Evolutionary conservation across 2,329 filamentous ascomycete genomes (phyloP).

Genomic region (Byssochlamys sp.): DNA sequence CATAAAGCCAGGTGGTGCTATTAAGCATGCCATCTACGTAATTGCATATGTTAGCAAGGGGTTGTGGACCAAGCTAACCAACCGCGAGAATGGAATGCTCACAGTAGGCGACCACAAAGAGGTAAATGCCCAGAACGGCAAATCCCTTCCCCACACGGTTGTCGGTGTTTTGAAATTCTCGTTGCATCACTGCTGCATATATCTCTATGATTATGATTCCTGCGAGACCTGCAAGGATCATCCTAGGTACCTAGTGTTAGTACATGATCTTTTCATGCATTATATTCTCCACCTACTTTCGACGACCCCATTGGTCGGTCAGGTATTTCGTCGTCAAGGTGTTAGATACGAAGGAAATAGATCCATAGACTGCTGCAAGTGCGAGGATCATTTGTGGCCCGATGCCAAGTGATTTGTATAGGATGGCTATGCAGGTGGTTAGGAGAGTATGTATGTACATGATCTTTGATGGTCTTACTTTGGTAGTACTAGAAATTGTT

Average conservation of each 20-base stretch:
- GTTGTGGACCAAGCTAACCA: neutral
- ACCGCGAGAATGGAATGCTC: conserved; percentile 11
- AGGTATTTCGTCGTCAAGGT: conserved; percentile 44
- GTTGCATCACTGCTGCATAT: conserved; percentile 52
- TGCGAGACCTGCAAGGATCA: conserved; percentile 46
- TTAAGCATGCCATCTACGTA: conserved; percentile 43
- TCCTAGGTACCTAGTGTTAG: conserved; percentile 27
- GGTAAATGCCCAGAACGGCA: conserved; percentile 50
- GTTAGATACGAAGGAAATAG: conserved; percentile 44
- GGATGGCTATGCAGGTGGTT: conserved; percentile 32
- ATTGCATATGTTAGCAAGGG: conserved; percentile 1
- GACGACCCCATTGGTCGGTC: conserved; percentile 50
- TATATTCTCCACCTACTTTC: conserved; percentile 32
- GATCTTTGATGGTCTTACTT: conserved; percentile 4
- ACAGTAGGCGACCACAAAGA: conserved; percentile 50
- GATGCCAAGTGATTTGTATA: conserved; percentile 49
- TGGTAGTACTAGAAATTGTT: conserved; percentile 25
- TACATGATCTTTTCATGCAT: neutral
- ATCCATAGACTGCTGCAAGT: conserved; percentile 47
- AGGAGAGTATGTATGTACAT: neutral
- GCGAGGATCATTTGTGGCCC: conserved; percentile 42
- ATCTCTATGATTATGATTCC: conserved; percentile 49
- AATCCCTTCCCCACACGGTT: conserved; percentile 51
- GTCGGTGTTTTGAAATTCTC: conserved; percentile 45
- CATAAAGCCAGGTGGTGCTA: conserved; percentile 48